phyloP scores from a whole-genome alignment of 768 basidiomycete species.

The Boletales sp. region DNA sequence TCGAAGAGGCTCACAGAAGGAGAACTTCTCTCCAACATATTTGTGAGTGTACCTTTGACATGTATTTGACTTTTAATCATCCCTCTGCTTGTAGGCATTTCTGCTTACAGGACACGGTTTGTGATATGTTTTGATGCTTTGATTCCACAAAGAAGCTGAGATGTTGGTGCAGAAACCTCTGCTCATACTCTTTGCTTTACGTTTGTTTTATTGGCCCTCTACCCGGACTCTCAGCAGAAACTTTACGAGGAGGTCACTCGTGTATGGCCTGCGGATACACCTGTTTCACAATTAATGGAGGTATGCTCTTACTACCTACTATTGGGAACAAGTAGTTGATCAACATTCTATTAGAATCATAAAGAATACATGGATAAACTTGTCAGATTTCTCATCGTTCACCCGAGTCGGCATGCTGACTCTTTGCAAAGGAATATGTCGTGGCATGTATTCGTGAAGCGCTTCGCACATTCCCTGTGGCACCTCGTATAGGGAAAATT shows the following conservation, averaged over 20 bases:
- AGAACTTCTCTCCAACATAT: constrained; percentile 47
- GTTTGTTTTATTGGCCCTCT: constrained; percentile 43
- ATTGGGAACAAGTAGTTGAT: background rate
- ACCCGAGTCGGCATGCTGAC: background rate
- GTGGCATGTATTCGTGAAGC: constrained; percentile 44
- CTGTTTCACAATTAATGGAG: constrained; percentile 21
- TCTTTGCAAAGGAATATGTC: constrained; percentile 37
- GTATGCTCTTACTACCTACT: constrained; percentile 20
- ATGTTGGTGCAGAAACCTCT: constrained; percentile 40
- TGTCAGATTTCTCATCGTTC: constrained; percentile 20
- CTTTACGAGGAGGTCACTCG: constrained; percentile 38
- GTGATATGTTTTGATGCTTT: background rate
- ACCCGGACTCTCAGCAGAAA: constrained; percentile 47
- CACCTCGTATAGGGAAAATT: constrained; percentile 33
- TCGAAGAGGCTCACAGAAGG: constrained; percentile 38
- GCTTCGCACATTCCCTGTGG: constrained; percentile 40
- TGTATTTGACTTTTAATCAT: background rate
- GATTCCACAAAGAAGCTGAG: constrained; percentile 3
- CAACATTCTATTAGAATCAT: constrained; percentile 30
- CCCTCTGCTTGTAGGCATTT: constrained; percentile 32
- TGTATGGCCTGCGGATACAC: constrained; percentile 39
- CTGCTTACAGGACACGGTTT: constrained; percentile 49
- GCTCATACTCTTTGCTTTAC: constrained; percentile 44
- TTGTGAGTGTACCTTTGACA: constrained; percentile 31
- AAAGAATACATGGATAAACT: constrained; percentile 37